Conservation (phyloP, 2,329 filamentous ascomycete species). For the Claviceps citrina region DNA sequence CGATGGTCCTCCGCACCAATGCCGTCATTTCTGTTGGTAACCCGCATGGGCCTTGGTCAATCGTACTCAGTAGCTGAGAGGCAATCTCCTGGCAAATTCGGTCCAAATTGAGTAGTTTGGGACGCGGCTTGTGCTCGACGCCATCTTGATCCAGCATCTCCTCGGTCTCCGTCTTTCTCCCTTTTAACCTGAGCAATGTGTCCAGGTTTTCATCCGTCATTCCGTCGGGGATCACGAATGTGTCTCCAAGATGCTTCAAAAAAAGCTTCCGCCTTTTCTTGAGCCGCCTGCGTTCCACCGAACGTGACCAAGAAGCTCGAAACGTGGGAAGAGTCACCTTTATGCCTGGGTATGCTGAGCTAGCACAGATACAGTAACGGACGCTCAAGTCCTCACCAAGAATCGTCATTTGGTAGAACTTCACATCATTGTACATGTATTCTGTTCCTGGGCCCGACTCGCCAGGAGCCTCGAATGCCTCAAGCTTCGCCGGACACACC, state of each 20-base stretch:
- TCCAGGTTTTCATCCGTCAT: conserved; percentile 15
- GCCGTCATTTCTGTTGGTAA: conserved; percentile 15
- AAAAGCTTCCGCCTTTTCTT: conserved; percentile 16
- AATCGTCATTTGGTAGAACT: conserved; percentile 32
- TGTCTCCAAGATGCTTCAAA: conserved; percentile 14
- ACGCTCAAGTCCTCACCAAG: conserved; percentile 29
- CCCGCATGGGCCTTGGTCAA: conserved; percentile 9
- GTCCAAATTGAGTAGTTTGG: conserved; percentile 12
- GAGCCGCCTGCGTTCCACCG: conserved; percentile 13
- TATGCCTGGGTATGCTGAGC: conserved; percentile 11
- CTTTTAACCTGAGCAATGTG: conserved; percentile 4
- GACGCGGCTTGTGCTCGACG: not conserved
- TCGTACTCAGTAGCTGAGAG: conserved; percentile 8
- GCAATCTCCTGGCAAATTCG: conserved; percentile 11
- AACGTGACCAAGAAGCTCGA: conserved; percentile 13
- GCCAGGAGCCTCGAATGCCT: conserved; percentile 1
- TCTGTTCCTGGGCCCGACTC: conserved; percentile 13
- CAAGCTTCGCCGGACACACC: conserved; percentile 15
- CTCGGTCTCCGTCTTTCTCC: not conserved
- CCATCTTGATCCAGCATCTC: not conserved
- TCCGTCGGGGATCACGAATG: conserved; percentile 24
- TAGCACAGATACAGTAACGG: conserved; percentile 22
- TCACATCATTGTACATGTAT: conserved; percentile 20
- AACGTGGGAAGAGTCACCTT: conserved; percentile 15
- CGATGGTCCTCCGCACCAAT: conserved; percentile 14